Conservation (phyloP, 306 rosid species). For the Gillenia trifoliata region DNA sequence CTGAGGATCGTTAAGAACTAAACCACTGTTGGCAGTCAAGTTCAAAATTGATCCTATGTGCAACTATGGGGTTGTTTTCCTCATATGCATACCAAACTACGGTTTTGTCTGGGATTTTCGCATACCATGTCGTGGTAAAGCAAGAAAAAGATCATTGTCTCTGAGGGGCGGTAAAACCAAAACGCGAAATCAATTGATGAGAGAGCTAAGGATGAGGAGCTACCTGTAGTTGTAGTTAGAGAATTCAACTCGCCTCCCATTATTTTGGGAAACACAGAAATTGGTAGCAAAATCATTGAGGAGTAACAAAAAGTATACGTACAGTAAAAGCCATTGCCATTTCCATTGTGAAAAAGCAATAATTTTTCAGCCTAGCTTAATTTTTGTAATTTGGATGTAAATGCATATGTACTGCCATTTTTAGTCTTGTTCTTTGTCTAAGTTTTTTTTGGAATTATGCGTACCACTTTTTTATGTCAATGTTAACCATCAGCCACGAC, state of each 20-base stretch:
- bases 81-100: constrained; percentile 36
- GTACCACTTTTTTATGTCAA: neutral
- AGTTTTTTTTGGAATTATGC: no score
- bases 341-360: no score
- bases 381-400: neutral
- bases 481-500: no score
- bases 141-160: constrained; percentile 15
- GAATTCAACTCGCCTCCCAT: constrained; percentile 23
- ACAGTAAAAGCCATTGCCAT: neutral
- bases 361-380: neutral
- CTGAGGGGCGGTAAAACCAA: constrained; percentile 32
- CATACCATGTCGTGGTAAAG: constrained; percentile 52
- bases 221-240: constrained; percentile 21
- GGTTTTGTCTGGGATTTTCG: constrained; percentile 33
- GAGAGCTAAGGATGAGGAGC: constrained; percentile 38
- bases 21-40: neutral
- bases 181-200: constrained; percentile 27
- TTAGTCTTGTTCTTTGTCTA: no score
- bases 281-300: constrained; percentile 8
- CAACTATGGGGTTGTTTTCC: neutral
- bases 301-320: neutral
- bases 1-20: constrained; percentile 3
- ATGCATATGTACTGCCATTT: neutral
- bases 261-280: constrained; percentile 28
- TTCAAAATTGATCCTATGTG: constrained; percentile 25